phyloP scores from a whole-genome alignment of 192 early-diverging fungal species.

The Gigaspora rosea region DNA sequence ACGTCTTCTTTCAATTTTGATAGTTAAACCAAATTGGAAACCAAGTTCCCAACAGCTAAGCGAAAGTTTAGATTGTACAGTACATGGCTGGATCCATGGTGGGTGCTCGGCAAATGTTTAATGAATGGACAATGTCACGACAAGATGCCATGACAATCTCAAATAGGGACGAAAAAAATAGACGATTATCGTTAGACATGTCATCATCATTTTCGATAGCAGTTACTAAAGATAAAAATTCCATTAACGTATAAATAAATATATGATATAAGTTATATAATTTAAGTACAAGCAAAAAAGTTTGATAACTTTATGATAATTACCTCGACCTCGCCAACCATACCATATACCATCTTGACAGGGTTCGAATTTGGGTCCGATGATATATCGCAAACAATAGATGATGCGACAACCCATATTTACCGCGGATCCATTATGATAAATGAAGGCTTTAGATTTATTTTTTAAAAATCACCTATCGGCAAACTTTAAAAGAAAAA shows the following conservation, averaged over 20 bases:
- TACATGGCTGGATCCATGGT: conserved; percentile 35
- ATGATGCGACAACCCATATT: no score
- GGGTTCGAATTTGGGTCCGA: conserved; percentile 51
- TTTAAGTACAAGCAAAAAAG: not conserved
- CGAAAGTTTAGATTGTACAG: conserved; percentile 33
- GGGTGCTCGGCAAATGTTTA: conserved; percentile 16
- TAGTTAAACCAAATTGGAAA: conserved; percentile 2
- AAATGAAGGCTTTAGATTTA: no score
- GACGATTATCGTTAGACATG: conserved; percentile 18
- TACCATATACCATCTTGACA: conserved; percentile 70
- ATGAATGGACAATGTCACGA: conserved; percentile 17
- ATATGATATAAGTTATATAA: no score
- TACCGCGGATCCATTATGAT: no score
- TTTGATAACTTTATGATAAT: not conserved
- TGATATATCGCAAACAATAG: no score
- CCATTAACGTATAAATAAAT: conserved; percentile 39
- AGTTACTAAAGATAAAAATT: no score
- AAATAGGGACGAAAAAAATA: conserved; percentile 26
- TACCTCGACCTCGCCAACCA: conserved; percentile 76
- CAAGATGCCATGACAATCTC: not conserved
- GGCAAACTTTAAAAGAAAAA: no score
- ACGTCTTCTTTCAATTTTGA: no score
- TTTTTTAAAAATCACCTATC: no score
- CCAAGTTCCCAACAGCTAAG: conserved; percentile 24
- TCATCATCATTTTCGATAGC: conserved; percentile 26